Conservation (phyloP, 2,329 filamentous ascomycete genomes). For the Colletotrichum spinosum region DNA sequence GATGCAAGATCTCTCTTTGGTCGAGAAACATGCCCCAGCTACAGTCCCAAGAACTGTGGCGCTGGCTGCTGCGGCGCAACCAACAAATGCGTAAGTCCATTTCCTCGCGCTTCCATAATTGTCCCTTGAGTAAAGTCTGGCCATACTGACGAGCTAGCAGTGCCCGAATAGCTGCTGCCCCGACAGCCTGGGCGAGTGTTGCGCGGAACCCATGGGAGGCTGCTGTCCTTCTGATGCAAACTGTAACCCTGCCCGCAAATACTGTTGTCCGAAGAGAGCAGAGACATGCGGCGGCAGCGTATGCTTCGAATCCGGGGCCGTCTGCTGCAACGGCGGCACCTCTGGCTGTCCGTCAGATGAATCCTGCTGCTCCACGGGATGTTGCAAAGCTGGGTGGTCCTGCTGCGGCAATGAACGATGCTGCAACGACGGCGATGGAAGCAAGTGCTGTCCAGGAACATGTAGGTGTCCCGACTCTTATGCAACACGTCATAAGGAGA, state of each 20-base stretch:
- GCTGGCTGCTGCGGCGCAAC: background rate
- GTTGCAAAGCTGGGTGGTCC: background rate
- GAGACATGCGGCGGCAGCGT: slow-evolving; percentile 1
- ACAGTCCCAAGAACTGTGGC: background rate
- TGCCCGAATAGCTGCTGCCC: slow-evolving; percentile 1
- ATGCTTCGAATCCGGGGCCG: background rate
- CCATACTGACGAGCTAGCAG: background rate
- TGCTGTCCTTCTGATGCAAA: slow-evolving; percentile 1
- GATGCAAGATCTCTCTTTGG: slow-evolving; percentile 1
- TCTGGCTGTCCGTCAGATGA: background rate
- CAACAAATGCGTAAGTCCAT: background rate
- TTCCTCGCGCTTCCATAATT: background rate
- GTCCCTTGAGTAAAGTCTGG: accelerated
- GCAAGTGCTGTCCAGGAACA: slow-evolving; percentile 1
- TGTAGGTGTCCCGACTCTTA: background rate
- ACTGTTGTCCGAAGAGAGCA: slow-evolving; percentile 5
- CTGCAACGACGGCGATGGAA: background rate
- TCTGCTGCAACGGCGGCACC: background rate
- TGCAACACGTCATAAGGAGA: background rate
- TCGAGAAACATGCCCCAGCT: background rate
- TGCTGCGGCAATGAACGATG: background rate
- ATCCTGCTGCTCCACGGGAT: slow-evolving; percentile 2
- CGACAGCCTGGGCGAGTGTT: background rate
- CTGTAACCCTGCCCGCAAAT: background rate
- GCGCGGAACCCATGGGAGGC: background rate